Evolutionary conservation across 2,329 filamentous ascomycete species (phyloP).

Genomic region (Aaosphaeria pasadenensis): DNA sequence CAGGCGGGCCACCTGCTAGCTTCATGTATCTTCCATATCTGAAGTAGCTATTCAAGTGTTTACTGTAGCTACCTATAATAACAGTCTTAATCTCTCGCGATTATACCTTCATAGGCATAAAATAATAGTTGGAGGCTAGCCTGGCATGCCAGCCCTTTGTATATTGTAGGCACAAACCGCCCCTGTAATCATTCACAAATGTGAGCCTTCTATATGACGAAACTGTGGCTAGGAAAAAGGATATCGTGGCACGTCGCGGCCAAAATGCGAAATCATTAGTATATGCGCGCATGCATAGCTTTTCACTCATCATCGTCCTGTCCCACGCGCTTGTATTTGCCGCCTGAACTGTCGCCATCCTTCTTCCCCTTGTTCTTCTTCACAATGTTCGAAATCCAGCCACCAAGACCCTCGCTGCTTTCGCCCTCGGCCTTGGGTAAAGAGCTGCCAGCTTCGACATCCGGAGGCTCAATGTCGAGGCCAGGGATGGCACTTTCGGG

Average conservation of each 20-base stretch:
- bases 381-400: constrained; percentile 68
- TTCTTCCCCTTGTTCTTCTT: constrained; percentile 50
- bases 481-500: constrained; percentile 72
- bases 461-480: constrained; percentile 76
- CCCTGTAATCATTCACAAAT: too few species aligned
- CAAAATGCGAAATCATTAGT: constrained; percentile 16
- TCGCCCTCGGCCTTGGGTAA: constrained; percentile 22
- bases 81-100: too few species aligned
- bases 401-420: constrained; percentile 57
- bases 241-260: constrained; percentile 24
- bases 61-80: too few species aligned
- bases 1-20: too few species aligned
- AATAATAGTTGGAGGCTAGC: too few species aligned
- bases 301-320: constrained; percentile 39
- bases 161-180: too few species aligned
- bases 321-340: constrained; percentile 46
- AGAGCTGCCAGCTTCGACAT: constrained; percentile 54
- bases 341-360: constrained; percentile 41
- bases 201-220: too few species aligned
- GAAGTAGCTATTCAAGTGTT: too few species aligned
- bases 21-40: too few species aligned
- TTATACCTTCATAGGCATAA: too few species aligned
- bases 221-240: constrained; percentile 3
- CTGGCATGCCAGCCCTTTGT: too few species aligned
- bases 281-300: background rate